These are phyloP conservation scores for Macrophomina pseudophaseolina DNA, from an alignment of 2,329 filamentous ascomycete species.

Conservation along the genomic window DNA sequence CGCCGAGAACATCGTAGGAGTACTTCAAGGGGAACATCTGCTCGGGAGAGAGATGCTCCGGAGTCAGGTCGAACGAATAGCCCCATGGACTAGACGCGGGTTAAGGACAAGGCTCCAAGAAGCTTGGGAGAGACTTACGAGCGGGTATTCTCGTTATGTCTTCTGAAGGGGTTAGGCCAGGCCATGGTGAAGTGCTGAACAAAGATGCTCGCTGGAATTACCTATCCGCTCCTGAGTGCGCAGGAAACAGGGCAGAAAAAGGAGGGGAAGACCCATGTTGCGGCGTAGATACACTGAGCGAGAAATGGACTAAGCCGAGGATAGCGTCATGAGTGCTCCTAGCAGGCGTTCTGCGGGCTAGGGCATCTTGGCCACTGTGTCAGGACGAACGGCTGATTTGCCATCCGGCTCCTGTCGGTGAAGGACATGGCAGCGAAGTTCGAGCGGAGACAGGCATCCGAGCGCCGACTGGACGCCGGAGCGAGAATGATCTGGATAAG, in stretches of 20 bases:
- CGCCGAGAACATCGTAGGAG: slow-evolving; percentile 71
- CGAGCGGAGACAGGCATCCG: background rate
- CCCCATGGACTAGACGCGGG: slow-evolving; percentile 60
- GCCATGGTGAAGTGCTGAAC: slow-evolving; percentile 41
- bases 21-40: slow-evolving; percentile 66
- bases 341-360: background rate
- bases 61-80: slow-evolving; percentile 72
- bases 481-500: background rate
- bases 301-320: background rate
- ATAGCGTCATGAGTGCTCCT: slow-evolving; percentile 15
- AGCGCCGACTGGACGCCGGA: background rate
- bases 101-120: background rate
- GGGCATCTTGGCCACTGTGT: slow-evolving; percentile 6
- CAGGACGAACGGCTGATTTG: background rate
- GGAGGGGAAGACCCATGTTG: background rate
- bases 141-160: slow-evolving; percentile 49
- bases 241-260: background rate
- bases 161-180: slow-evolving; percentile 49
- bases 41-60: slow-evolving; percentile 65
- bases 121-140: slow-evolving; percentile 38
- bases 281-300: background rate
- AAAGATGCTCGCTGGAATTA: too few relatives aligned
- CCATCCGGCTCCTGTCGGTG: background rate
- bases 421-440: background rate
- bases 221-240: background rate